Base-by-base conservation (phyloP, 2,329 filamentous ascomycete genomes). In the Diplodia sapinea region DNA sequence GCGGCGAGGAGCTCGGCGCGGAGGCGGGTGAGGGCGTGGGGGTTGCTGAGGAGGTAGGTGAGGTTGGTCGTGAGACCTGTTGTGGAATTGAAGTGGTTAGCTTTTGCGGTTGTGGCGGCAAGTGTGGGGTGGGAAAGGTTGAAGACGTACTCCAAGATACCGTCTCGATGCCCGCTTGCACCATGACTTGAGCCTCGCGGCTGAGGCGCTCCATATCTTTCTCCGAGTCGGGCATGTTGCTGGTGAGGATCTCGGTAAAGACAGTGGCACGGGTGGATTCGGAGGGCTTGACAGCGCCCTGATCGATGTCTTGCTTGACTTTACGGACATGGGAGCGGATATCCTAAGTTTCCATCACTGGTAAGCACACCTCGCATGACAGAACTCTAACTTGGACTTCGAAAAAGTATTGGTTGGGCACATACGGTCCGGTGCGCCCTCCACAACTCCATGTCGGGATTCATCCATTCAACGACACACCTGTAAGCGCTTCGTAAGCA, bases 81-180 rank as follows among this genome's bases (percentile, higher is more conserved):
- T 47, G 23, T 20, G 6, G 36, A 4, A 13, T 3, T 2, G 29
- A 12, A 17, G 2, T 26, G 13, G 23, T 47, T 17, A 29, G 40
- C 4, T 49, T 15, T 2, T 26, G 12, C 8, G 7, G n/a, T 15
- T 31, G 56, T 47, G 47, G 4, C 3, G 29, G 26, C 26, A 26
- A 26, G 26, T n/a, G 51, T 0, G 13, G 15, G 29, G 29, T 12
- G 3, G 43, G 9, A 17, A 12, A 15, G 26, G 4, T 26, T 8
- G 36, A 50, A 15, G 9, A 50, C 62, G 13, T 47, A 65, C 62
- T 65, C 62, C 62, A 65, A 6, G 62, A 55, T 12, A 65, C 50
- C 5, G 78, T 80, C 33, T 77, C 75, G 2, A 73, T 68, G 0
- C 78, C 77, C 4, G 78, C 78, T 20, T 72, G 69, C 1, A 76